Percentiles rank a stretch among this genome's conserved stretches.
phyloP scores from a whole-genome alignment of 2,329 filamentous ascomycete genomes.

The Trichoderma breve region DNA sequence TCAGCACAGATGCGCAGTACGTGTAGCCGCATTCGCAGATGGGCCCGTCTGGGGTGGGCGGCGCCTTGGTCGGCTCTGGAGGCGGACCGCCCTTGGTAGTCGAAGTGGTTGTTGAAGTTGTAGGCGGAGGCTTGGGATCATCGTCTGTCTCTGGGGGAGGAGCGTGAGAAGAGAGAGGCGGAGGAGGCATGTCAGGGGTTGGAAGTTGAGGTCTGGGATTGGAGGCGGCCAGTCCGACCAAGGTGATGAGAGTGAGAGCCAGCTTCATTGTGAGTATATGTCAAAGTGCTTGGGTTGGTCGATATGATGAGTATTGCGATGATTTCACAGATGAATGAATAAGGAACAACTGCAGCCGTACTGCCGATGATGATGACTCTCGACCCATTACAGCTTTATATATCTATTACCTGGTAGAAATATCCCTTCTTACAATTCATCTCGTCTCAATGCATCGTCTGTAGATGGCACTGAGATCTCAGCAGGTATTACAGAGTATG shows the following conservation, averaged over 20 bases:
- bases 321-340: background rate
- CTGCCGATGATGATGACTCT: background rate
- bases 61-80: constrained; percentile 24
- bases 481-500: background rate
- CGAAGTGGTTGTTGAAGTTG: constrained; percentile 9
- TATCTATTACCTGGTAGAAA: background rate
- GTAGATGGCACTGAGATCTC: background rate
- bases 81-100: constrained; percentile 7
- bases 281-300: background rate
- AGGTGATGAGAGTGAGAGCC: constrained; percentile 23
- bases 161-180: constrained; percentile 25
- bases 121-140: constrained; percentile 22
- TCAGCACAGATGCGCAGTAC: constrained; percentile 41
- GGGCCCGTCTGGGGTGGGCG: constrained; percentile 29
- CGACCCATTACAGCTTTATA: background rate
- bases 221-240: constrained; percentile 29
- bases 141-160: constrained; percentile 15
- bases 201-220: constrained; percentile 27
- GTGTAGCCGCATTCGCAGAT: constrained; percentile 44
- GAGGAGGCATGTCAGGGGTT: constrained; percentile 26
- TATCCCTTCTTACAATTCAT: background rate
- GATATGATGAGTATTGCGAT: background rate
- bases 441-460: background rate
- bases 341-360: background rate
- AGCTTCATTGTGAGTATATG: constrained; percentile 29